A percentile compares a stretch with the other conserved stretches of the same genome.
phyloP scores from a whole-genome alignment of 192 early-diverging fungal genomes.

The Backusella westeae region DNA sequence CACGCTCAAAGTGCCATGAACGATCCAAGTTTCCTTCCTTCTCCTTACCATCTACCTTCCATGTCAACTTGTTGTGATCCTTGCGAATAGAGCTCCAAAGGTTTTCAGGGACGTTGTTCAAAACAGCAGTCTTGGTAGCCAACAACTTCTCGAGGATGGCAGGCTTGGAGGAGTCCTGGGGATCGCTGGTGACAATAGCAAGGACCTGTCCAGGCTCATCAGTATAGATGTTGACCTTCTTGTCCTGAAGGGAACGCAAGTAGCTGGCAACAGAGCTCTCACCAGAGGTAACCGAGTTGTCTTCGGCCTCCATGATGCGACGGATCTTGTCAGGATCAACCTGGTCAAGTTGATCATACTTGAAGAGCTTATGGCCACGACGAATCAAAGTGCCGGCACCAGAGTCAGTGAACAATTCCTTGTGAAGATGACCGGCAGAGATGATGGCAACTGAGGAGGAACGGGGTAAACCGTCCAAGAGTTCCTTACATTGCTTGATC shows the following conservation, averaged over 20 bases:
- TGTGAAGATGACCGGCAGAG: conserved; percentile 97
- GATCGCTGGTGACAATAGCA: conserved; percentile 71
- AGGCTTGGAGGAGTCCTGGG: conserved; percentile 39
- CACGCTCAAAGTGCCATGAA: conserved; percentile 96
- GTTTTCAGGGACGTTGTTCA: conserved; percentile 98
- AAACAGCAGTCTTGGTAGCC: conserved; percentile 74
- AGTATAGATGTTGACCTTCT: conserved; percentile 74
- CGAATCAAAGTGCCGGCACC: conserved; percentile 98
- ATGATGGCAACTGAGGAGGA: conserved; percentile 99
- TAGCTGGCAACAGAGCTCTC: conserved; percentile 68
- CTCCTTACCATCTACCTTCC: conserved; percentile 65
- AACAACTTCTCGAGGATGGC: conserved; percentile 91
- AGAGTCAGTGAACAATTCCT: conserved; percentile 97
- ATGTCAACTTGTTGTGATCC: conserved; percentile 80
- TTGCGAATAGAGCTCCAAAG: conserved; percentile 87
- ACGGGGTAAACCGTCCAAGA: conserved; percentile 93
- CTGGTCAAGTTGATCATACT: conserved; percentile 60
- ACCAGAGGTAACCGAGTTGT: conserved; percentile 68
- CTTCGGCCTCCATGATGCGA: conserved; percentile 71
- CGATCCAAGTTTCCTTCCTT: conserved; percentile 63
- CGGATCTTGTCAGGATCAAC: conserved; percentile 83
- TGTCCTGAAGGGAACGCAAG: conserved; percentile 65
- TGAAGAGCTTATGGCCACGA: conserved; percentile 89
- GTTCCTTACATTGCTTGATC: conserved; percentile 96
- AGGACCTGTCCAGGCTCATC: conserved; percentile 94